Base-by-base conservation (phyloP, 2,329 filamentous ascomycete species). In the Eutypella sp. region DNA sequence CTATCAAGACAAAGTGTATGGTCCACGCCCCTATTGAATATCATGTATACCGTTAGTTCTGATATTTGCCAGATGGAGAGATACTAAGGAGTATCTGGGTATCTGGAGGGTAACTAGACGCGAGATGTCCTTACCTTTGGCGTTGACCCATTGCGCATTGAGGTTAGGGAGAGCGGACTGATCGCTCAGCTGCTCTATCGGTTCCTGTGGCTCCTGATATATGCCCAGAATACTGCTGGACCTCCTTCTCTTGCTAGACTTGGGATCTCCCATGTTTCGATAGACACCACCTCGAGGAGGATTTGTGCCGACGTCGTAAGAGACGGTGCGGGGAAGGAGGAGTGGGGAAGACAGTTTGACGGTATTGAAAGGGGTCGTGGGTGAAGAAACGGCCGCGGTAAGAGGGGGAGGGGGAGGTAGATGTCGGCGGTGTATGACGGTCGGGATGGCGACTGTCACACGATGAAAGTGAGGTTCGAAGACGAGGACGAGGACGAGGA, bases 111-210 rank as follows among this genome's bases (percentile, higher is more conserved):
- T 33, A 27, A 40, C 36, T 36, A 18, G 36, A 25, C 13, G 40
- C 29, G 37, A 47, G 37, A 52, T 38, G 27, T 43, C 67, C 80
- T 71, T 73, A 97, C 93, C 93, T 82, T 99, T 99, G 62, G 91
- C 89, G 70, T 97, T 97, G 57, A 96, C 95, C 93, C 93, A 99
- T 72, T 96, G 89, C 57, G 93, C 90, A 70, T 99, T 99, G 63
- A 96, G 73, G 64, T 99, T 99, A 43, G 93, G 93, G 58, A 96
- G 76, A 31, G 89, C 88, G 47, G 90, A 88, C 76, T 97, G 93
- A 69, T 99, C 93, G 65, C 87, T 96, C 70, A 95, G 89, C 72
- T 96, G 93, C 76, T 99, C 93, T 64, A 96, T 83, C 46, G 92
- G 95, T 77, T 99, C 93, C 50, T 86, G 84, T 45, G 93, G 93